Evolutionary conservation across 169 alveolate genomes (phyloP).

Genomic region (Cryptosporidium tyzzeri): DNA sequence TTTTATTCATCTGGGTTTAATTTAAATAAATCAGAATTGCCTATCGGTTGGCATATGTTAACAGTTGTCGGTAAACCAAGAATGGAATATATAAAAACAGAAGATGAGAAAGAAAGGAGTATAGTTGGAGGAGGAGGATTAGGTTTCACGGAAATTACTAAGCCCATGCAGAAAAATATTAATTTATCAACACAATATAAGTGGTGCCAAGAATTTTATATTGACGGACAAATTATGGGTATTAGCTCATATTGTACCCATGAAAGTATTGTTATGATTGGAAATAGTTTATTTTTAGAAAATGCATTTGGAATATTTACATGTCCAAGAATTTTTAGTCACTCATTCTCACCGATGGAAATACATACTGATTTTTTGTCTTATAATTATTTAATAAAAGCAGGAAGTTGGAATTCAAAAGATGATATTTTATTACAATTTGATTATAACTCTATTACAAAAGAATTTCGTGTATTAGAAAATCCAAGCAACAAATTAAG

Average conservation of each 20-base stretch:
- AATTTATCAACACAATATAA: slow-evolving; percentile 48
- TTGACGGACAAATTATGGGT: slow-evolving; percentile 76
- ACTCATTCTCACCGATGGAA: slow-evolving; percentile 58
- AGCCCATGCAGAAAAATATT: slow-evolving; percentile 45
- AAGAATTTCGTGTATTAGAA: slow-evolving; percentile 60
- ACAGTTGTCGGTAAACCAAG: slow-evolving; percentile 75
- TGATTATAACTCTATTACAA: slow-evolving; percentile 42
- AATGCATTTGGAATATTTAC: slow-evolving; percentile 73
- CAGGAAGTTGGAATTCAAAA: slow-evolving; percentile 60
- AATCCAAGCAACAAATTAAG: slow-evolving; percentile 72
- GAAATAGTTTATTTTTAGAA: slow-evolving; percentile 67
- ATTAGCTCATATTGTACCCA: slow-evolving; percentile 69
- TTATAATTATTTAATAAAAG: slow-evolving; percentile 65
- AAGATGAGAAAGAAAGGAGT: slow-evolving; percentile 41
- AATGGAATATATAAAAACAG: slow-evolving; percentile 9
- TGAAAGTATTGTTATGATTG: slow-evolving; percentile 63
- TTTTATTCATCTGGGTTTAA: slow-evolving; percentile 65
- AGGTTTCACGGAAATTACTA: slow-evolving; percentile 50
- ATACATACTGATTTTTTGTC: slow-evolving; percentile 71
- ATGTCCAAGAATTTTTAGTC: slow-evolving; percentile 67
- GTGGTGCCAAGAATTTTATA: slow-evolving; percentile 70
- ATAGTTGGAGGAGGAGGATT: slow-evolving; percentile 61
- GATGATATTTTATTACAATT: slow-evolving; percentile 68
- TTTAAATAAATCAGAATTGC: slow-evolving; percentile 51
- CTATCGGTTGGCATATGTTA: slow-evolving; percentile 74